A percentile compares a stretch with the other conserved stretches of the same genome.
Evolutionary conservation across 164 flowering plant species (phyloP).

Genomic region (Stephania yunnanensis): DNA sequence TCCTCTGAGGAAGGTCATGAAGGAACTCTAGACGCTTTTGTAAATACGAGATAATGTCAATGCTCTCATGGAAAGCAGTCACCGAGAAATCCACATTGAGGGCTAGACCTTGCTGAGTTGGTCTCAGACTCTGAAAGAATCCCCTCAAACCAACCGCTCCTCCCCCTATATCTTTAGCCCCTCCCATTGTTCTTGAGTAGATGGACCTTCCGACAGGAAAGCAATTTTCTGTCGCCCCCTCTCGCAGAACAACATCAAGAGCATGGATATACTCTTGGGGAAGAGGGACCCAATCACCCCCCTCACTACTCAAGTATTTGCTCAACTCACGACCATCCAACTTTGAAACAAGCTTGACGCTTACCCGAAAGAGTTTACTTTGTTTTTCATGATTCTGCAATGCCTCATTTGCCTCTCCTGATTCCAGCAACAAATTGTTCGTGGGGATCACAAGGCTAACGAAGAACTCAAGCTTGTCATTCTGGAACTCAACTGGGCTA

Average conservation of each 20-base stretch:
- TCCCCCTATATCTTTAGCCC: constrained; percentile 68
- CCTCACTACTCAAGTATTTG: constrained; percentile 51
- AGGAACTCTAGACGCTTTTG: constrained; percentile 75
- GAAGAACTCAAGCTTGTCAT: constrained; percentile 61
- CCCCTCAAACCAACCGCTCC: constrained; percentile 89
- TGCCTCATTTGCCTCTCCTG: constrained; percentile 15
- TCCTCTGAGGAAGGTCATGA: constrained; percentile 56
- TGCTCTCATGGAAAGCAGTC: constrained; percentile 91
- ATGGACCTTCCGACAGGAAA: constrained; percentile 66
- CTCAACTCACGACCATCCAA: constrained; percentile 51
- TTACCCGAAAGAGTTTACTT: constrained; percentile 53
- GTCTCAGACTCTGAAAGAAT: constrained; percentile 88
- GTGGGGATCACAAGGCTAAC: constrained; percentile 59
- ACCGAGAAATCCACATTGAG: constrained; percentile 88
- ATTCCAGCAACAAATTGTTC: constrained; percentile 18
- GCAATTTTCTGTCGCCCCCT: constrained; percentile 64
- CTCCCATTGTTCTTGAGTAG: constrained; percentile 76
- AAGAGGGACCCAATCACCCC: constrained; percentile 49
- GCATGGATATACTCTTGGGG: constrained; percentile 97
- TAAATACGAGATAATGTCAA: constrained; percentile 74
- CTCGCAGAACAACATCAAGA: constrained; percentile 77
- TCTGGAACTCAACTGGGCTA: constrained; percentile 63
- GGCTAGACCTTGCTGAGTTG: constrained; percentile 91
- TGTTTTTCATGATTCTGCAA: constrained; percentile 25
- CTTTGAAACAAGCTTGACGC: constrained; percentile 69